phyloP scores from a whole-genome alignment of 371 early-diverging fungal species.

The Mortierella polycephala region DNA sequence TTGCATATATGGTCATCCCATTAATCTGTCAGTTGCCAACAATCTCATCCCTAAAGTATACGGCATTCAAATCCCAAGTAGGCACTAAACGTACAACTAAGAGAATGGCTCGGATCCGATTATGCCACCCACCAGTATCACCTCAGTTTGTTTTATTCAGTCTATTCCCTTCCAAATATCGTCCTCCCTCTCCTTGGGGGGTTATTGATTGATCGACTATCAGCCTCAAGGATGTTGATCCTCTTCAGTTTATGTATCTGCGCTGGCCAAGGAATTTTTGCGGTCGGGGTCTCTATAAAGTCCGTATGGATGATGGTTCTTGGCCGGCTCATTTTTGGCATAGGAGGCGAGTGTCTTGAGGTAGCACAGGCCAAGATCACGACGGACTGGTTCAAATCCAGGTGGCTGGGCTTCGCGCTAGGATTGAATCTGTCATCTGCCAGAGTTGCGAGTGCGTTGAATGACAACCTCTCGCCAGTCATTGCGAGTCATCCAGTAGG shows the following conservation, averaged over 20 bases:
- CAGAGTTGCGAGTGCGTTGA: slow-evolving; percentile 70
- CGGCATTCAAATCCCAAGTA: background rate
- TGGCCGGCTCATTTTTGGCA: slow-evolving; percentile 76
- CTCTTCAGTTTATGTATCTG: slow-evolving; percentile 68
- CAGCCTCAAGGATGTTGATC: slow-evolving; percentile 60
- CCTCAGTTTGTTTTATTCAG: slow-evolving; percentile 76
- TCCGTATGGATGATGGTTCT: slow-evolving; percentile 63
- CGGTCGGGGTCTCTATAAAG: slow-evolving; percentile 61
- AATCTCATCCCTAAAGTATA: background rate
- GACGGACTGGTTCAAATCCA: slow-evolving; percentile 62
- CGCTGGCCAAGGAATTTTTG: slow-evolving; percentile 72
- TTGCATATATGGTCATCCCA: background rate
- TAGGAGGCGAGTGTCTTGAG: slow-evolving; percentile 79
- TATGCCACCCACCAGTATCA: slow-evolving; percentile 71
- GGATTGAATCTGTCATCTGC: slow-evolving; percentile 68
- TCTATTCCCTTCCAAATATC: slow-evolving; percentile 82
- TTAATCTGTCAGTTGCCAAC: background rate
- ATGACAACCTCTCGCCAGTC: slow-evolving; percentile 70
- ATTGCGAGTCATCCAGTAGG: slow-evolving; percentile 42
- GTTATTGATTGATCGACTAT: slow-evolving; percentile 63
- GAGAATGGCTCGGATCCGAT: slow-evolving; percentile 62
- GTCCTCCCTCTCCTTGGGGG: slow-evolving; percentile 78
- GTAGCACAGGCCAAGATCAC: slow-evolving; percentile 71
- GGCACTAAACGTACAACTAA: slow-evolving; percentile 72
- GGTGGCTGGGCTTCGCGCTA: slow-evolving; percentile 72